Base-by-base conservation (phyloP, 306 rosid genomes). In the Dicorynia guianensis region DNA sequence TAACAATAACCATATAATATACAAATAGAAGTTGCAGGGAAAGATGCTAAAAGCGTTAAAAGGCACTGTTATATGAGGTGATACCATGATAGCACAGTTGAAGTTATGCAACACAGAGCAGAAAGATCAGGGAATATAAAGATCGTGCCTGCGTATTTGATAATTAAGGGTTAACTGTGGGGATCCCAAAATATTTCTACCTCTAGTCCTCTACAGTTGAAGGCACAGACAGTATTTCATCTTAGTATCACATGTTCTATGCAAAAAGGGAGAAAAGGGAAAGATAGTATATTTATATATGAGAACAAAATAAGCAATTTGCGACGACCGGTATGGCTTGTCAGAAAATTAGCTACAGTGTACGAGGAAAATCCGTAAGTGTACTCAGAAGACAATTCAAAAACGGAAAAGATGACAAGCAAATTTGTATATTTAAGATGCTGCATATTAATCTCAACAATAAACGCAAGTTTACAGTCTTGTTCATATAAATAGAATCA, bases 121-220 rank as follows among this genome's bases (percentile, higher is more conserved):
- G 62, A 46, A 15, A 67, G 76, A 77, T 72, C 64, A 56, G 6
- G 49, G 75, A 76, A 76, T 25, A 57, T 15, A 67, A 62, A 63
- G 11, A 76, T 9, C 63, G 50, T 5, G 55, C 42, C 63, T 58
- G 44, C 55, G 19, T 39, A 57, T 43, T 58, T 14, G 47, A 56
- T 39, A 18, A n/a, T 18, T 47, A 64, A 18, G 38, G 35, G 49
- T 57, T 68, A 34, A 25, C 52, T 57, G 46, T 14, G 62, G 52
- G 67, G 74, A 64, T 65, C 33, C 73, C 49, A 3, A 50, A 53
- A 25, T 46, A 25, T 25, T 49, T 19, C 65, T 43, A 42, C 18
- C 67, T 59, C 63, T 65, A 43, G 7, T 72, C 82, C 66, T 39
- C 34, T 63, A 75, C 76, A 71, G 6, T 5, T 10, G 20, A 55